Percentiles rank a stretch among this genome's conserved stretches.
These are phyloP conservation scores for Lanzia echinophila DNA, from an alignment of 2,329 filamentous ascomycete genomes.

Conservation along the genomic window DNA sequence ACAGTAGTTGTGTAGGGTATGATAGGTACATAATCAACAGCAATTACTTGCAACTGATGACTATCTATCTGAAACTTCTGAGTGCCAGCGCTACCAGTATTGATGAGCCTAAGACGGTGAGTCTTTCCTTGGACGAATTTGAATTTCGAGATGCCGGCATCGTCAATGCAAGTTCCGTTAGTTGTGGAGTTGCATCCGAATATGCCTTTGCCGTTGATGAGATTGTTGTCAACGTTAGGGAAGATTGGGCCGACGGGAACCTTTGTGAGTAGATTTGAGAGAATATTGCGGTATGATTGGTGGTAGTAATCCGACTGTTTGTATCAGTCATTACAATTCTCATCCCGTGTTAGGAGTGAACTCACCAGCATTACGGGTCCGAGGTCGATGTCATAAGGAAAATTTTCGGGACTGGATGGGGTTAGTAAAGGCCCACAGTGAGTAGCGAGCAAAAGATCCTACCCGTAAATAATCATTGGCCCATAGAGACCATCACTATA, in stretches of 20 bases:
- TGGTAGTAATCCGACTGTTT: constrained; percentile 31
- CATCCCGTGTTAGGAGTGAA: neutral
- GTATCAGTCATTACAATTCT: neutral
- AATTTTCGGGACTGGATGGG: constrained; percentile 40
- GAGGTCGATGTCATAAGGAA: constrained; percentile 54
- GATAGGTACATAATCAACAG: constrained; percentile 50
- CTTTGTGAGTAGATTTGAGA: neutral
- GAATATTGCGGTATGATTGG: constrained; percentile 34
- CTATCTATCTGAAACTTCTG: constrained; percentile 44
- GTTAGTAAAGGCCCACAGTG: neutral
- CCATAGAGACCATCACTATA: constrained; percentile 51
- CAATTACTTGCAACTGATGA: constrained; percentile 51
- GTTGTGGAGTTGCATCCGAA: constrained; percentile 10
- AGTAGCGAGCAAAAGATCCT: neutral
- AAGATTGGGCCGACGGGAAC: constrained; percentile 2
- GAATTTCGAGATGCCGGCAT: constrained; percentile 24
- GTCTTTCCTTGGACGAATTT: constrained; percentile 34
- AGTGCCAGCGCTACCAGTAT: constrained; percentile 33
- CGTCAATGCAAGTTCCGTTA: constrained; percentile 7
- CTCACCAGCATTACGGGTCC: constrained; percentile 38
- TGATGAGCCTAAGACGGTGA: constrained; percentile 41
- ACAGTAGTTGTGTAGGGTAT: constrained; percentile 43
- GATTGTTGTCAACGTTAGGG: constrained; percentile 16
- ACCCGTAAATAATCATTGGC: constrained; percentile 49
- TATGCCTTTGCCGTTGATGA: constrained; percentile 22